phyloP scores from a whole-genome alignment of 2,329 filamentous ascomycete genomes.

The Zasmidium angulare region DNA sequence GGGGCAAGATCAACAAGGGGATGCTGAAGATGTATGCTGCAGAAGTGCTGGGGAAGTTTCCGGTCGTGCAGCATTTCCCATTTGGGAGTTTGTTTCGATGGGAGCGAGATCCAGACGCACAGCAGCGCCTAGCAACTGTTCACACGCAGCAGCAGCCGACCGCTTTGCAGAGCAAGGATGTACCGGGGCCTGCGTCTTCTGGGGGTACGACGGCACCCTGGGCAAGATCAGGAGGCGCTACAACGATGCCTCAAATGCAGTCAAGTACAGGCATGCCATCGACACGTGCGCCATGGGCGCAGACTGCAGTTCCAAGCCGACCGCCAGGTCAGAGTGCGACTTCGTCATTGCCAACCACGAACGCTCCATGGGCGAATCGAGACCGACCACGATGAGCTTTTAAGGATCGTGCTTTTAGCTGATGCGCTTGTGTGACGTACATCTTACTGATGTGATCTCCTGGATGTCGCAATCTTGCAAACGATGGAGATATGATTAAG shows the following conservation, averaged over 20 bases:
- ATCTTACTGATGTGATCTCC: no score
- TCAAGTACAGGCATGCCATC: slow-evolving; percentile 30
- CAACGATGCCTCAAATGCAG: slow-evolving; percentile 24
- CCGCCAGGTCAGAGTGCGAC: background rate
- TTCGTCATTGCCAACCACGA: background rate
- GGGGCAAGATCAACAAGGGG: slow-evolving; percentile 95
- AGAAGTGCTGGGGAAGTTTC: slow-evolving; percentile 94
- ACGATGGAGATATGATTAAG: no score
- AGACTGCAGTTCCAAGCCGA: background rate
- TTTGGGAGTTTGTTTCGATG: slow-evolving; percentile 53
- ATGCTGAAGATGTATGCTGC: slow-evolving; percentile 99
- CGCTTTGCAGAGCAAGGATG: slow-evolving; percentile 23
- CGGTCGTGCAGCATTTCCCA: slow-evolving; percentile 89
- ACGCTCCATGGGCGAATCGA: slow-evolving; percentile 6
- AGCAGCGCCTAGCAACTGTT: slow-evolving; percentile 23
- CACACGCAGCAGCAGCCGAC: slow-evolving; percentile 34
- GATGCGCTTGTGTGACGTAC: no score
- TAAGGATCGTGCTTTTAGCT: no score
- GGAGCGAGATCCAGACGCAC: slow-evolving; percentile 46
- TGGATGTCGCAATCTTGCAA: no score
- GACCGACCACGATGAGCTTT: background rate
- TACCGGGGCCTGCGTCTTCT: slow-evolving; percentile 16
- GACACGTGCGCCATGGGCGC: slow-evolving; percentile 30
- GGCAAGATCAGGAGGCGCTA: slow-evolving; percentile 20
- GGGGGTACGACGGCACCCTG: slow-evolving; percentile 30